Percentiles rank a stretch among this genome's conserved stretches.
phyloP scores from a whole-genome alignment of 208 protist species.

The Trichomonas gallinae region DNA sequence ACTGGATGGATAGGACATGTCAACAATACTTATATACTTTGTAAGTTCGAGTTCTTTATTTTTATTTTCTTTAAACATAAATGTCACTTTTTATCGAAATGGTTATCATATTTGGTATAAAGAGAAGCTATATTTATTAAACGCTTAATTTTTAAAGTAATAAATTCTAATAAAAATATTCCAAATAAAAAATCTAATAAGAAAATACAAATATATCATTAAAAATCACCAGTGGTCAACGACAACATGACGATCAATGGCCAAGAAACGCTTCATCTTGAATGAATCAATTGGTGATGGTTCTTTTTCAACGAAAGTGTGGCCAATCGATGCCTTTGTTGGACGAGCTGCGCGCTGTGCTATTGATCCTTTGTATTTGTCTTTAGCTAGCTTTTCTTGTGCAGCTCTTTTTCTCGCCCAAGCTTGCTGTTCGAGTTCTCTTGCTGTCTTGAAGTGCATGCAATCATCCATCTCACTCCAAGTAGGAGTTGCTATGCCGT shows the following conservation, averaged over 20 bases:
- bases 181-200: too few relatives aligned
- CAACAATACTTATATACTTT: too few relatives aligned
- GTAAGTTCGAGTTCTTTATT: too few relatives aligned
- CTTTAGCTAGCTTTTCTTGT: not conserved
- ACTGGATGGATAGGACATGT: too few relatives aligned
- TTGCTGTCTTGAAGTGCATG: not conserved
- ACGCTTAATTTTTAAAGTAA: too few relatives aligned
- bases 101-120: too few relatives aligned
- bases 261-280: not conserved
- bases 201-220: too few relatives aligned
- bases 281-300: not conserved
- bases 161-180: too few relatives aligned
- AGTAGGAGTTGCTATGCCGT: not conserved
- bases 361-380: not conserved
- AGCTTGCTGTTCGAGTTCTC: not conserved
- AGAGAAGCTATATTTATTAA: too few relatives aligned
- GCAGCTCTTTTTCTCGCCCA: not conserved
- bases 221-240: not conserved
- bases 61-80: too few relatives aligned
- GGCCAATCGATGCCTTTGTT: not conserved
- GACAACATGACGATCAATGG: not conserved
- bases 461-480: not conserved
- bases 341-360: not conserved
- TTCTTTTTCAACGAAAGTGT: not conserved
- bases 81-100: too few relatives aligned